Evolutionary conservation across 805 yeast species (phyloP).

Genomic region (Pichia scutulata): DNA sequence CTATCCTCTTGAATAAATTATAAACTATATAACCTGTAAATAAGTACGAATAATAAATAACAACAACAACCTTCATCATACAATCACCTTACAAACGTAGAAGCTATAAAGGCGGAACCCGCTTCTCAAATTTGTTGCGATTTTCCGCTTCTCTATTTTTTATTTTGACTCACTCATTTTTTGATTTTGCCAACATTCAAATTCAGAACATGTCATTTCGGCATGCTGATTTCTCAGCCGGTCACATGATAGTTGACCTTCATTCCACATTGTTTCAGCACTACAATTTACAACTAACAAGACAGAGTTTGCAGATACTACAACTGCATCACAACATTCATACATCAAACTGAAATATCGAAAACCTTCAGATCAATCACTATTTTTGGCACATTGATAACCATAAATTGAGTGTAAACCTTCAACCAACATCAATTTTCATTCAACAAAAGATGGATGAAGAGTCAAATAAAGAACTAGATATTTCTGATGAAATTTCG

Average conservation of each 20-base stretch:
- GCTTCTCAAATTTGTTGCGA: too few species aligned
- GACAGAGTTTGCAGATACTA: not conserved
- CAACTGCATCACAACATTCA: not conserved
- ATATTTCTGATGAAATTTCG: not conserved
- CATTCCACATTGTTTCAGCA: not conserved
- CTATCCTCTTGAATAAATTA: conserved; percentile 22
- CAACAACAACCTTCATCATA: not conserved
- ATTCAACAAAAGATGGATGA: not conserved
- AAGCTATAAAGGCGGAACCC: too few species aligned
- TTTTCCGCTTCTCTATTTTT: too few species aligned
- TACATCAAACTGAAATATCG: not conserved
- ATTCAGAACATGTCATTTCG: not conserved
- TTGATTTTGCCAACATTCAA: not conserved
- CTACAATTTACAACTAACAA: not conserved
- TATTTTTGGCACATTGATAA: not conserved
- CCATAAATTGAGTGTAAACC: not conserved
- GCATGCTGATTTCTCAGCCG: not conserved
- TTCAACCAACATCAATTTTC: not conserved
- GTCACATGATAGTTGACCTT: not conserved
- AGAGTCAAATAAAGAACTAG: not conserved
- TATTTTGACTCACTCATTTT: not conserved
- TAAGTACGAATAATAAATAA: not conserved
- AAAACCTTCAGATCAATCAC: not conserved
- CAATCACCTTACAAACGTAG: too few species aligned
- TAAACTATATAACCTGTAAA: not conserved